phyloP scores from a whole-genome alignment of 2,329 filamentous ascomycete species.

The Trichoderma citrinoviride region DNA sequence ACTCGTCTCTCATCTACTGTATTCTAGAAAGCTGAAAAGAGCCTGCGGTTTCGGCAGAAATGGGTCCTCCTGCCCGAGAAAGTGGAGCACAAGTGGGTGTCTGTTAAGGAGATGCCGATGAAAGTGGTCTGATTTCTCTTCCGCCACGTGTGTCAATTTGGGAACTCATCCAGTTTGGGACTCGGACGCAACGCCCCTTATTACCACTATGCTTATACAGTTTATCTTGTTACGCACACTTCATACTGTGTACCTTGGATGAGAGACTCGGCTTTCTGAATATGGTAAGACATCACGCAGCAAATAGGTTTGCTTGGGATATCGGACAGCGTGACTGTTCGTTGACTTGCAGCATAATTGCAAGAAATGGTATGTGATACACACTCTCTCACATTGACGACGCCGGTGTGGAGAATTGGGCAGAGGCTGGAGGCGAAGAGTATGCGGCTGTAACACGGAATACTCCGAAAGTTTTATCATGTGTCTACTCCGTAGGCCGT shows the following conservation, averaged over 20 bases:
- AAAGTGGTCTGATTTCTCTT: constrained; percentile 16
- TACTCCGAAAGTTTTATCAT: neutral
- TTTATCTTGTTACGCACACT: neutral
- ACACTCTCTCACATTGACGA: no score
- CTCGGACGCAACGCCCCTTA: neutral
- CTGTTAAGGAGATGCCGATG: neutral
- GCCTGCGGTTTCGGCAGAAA: constrained; percentile 14
- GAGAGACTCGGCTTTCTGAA: neutral
- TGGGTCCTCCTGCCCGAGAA: constrained; percentile 5
- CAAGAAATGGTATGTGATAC: no score
- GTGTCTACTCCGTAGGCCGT: neutral
- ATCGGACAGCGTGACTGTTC: neutral
- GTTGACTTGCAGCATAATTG: neutral
- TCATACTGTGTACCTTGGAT: neutral
- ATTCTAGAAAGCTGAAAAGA: neutral
- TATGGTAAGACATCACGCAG: neutral
- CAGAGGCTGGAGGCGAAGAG: neutral
- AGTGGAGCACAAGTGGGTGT: neutral
- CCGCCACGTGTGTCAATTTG: constrained; percentile 3
- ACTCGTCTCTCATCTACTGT: no score
- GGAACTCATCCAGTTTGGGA: constrained; percentile 4
- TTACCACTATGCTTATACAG: neutral
- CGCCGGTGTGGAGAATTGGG: neutral
- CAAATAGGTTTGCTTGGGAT: neutral
- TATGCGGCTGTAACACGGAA: neutral